phyloP scores from a whole-genome alignment of 257 asterid genomes.

The Solanum lignicaule region DNA sequence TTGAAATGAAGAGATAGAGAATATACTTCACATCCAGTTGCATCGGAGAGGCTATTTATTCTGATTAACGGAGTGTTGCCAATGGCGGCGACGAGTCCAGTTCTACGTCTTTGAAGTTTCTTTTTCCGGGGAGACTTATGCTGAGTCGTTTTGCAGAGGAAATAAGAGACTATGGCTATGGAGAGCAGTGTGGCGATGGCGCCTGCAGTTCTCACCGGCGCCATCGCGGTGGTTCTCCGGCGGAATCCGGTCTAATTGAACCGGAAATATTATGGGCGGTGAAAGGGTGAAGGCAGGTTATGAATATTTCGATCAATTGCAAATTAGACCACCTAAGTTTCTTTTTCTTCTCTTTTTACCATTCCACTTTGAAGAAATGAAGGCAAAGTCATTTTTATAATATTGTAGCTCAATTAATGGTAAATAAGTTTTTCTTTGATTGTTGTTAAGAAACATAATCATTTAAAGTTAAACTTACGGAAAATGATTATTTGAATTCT shows the following conservation, averaged over 20 bases:
- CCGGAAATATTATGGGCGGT: background rate
- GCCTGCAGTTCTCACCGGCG: slow-evolving; percentile 38
- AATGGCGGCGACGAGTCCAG: slow-evolving; percentile 77
- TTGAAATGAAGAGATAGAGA: background rate
- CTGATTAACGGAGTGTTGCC: slow-evolving; percentile 90
- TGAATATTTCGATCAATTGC: background rate
- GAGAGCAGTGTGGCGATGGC: slow-evolving; percentile 51
- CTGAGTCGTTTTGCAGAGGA: slow-evolving; percentile 24
- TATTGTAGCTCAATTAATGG: background rate
- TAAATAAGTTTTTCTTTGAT: background rate
- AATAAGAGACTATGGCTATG: slow-evolving; percentile 38
- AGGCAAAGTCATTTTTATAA: background rate
- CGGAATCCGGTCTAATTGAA: background rate
- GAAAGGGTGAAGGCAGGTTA: background rate
- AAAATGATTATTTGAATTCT: background rate
- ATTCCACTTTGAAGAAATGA: background rate
- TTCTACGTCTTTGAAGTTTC: slow-evolving; percentile 24
- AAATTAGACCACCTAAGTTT: background rate
- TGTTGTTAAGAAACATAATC: background rate
- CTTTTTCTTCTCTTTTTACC: background rate
- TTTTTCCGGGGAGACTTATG: slow-evolving; percentile 21
- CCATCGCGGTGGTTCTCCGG: slow-evolving; percentile 15
- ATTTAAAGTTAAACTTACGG: background rate
- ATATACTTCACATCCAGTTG: slow-evolving; percentile 83
- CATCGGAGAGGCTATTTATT: slow-evolving; percentile 83